phyloP scores from a whole-genome alignment of 768 basidiomycete genomes.

The Dacryopinax primogenitus region DNA sequence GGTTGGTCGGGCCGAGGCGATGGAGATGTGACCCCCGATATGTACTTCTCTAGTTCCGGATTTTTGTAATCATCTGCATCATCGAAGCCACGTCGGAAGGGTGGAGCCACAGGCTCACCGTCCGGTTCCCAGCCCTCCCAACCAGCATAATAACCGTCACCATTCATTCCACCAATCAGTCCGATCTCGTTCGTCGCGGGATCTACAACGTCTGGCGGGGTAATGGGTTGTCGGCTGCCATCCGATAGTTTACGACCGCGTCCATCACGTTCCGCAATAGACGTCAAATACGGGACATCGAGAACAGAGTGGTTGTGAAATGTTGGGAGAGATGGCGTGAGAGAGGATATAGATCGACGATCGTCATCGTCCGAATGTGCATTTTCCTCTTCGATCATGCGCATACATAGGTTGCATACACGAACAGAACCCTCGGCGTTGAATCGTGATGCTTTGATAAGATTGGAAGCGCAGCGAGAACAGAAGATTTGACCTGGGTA shows the following conservation, averaged over 20 bases:
- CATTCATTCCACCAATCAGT: neutral
- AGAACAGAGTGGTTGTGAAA: conserved; percentile 3
- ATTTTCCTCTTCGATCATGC: conserved; percentile 75
- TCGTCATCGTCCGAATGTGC: conserved; percentile 80
- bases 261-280: neutral
- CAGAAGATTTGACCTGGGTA: conserved; percentile 86
- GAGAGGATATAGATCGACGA: conserved; percentile 64
- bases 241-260: neutral
- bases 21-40: neutral
- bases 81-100: conserved; percentile 29
- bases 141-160: conserved; percentile 12
- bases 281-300: neutral
- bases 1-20: neutral
- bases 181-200: neutral
- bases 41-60: conserved; percentile 7
- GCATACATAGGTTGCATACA: conserved; percentile 90
- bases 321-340: conserved; percentile 39
- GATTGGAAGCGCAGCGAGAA: conserved; percentile 89
- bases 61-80: conserved; percentile 24
- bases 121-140: conserved; percentile 20
- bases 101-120: conserved; percentile 22
- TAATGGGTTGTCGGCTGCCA: neutral
- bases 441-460: conserved; percentile 86
- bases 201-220: neutral
- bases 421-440: conserved; percentile 92